Evolutionary conservation across 495 filamentous ascomycete species (phyloP).

Genomic region (Tuber melanosporum): DNA sequence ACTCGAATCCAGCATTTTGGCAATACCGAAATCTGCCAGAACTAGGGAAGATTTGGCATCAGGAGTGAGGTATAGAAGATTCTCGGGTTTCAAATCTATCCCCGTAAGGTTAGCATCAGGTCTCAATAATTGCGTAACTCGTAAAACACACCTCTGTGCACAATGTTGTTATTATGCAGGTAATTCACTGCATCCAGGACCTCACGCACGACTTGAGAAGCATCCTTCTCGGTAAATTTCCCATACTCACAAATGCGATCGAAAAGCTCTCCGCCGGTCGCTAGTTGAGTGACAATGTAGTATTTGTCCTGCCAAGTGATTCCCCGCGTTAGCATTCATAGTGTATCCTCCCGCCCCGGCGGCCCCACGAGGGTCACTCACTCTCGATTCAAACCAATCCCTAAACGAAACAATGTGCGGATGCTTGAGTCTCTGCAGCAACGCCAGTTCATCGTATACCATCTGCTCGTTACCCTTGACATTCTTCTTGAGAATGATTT

Average conservation of each 20-base stretch:
- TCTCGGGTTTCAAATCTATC: conserved; percentile 95
- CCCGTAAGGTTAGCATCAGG: conserved; percentile 8
- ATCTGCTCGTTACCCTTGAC: conserved; percentile 96
- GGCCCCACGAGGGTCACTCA: conserved; percentile 41
- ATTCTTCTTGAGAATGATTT: conserved; percentile 99
- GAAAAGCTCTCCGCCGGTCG: conserved; percentile 93
- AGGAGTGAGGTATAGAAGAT: conserved; percentile 84
- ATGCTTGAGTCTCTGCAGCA: conserved; percentile 84
- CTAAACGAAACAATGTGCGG: conserved; percentile 96
- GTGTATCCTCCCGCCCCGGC: neutral
- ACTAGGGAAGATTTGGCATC: conserved; percentile 74
- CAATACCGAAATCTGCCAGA: conserved; percentile 95
- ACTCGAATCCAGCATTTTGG: conserved; percentile 90
- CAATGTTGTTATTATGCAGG: conserved; percentile 88
- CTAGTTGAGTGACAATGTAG: conserved; percentile 97
- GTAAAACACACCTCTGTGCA: conserved; percentile 71
- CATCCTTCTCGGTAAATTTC: conserved; percentile 98
- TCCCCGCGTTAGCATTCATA: conserved; percentile 13
- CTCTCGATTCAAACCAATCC: conserved; percentile 98
- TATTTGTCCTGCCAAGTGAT: conserved; percentile 75
- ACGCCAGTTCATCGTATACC: conserved; percentile 93
- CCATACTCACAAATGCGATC: conserved; percentile 97
- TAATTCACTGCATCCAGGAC: conserved; percentile 93
- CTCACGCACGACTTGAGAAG: conserved; percentile 90
- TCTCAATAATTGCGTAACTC: neutral